These are phyloP conservation scores for Juncus inflexus DNA, from an alignment of 176 grass and related monocot species.

Conservation along the genomic window DNA sequence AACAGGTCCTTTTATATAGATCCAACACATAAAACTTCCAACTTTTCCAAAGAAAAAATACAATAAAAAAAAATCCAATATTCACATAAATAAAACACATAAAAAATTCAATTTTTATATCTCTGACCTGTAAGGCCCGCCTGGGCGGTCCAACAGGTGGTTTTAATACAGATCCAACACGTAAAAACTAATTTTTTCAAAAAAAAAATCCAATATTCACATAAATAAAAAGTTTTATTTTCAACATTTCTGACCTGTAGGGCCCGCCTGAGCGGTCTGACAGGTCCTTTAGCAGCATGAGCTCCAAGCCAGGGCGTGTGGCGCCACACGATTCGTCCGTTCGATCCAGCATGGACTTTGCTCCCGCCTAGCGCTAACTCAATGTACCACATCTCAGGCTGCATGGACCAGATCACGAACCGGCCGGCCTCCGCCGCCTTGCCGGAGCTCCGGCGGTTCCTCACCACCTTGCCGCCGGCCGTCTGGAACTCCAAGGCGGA, in stretches of 20 bases:
- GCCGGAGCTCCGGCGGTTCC: constrained; percentile 44
- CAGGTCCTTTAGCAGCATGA: constrained; percentile 76
- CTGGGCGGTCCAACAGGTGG: constrained; percentile 74
- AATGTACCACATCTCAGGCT: constrained; percentile 90
- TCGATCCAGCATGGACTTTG: constrained; percentile 82
- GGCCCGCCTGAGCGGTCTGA: constrained; percentile 66
- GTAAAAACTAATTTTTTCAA: too few species aligned
- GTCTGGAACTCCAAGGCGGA: constrained; percentile 68
- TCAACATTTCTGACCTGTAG: constrained; percentile 44
- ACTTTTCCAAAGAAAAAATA: too few species aligned
- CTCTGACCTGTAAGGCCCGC: constrained; percentile 57
- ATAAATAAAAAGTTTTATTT: too few species aligned
- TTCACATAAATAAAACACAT: too few species aligned
- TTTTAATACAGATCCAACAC: too few species aligned
- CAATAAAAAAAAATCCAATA: too few species aligned
- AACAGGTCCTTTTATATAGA: too few species aligned
- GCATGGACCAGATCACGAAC: constrained; percentile 89
- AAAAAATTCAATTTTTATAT: too few species aligned
- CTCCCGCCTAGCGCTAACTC: constrained; percentile 74
- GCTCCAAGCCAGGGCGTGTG: constrained; percentile 80
- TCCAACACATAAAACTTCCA: too few species aligned
- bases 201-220: too few species aligned
- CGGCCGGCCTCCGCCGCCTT: constrained; percentile 51
- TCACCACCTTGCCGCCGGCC: constrained; percentile 41
- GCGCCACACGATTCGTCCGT: constrained; percentile 76